These are phyloP conservation scores for Aspergillus conjunctus DNA, from an alignment of 495 filamentous ascomycete genomes.

Conservation along the genomic window DNA sequence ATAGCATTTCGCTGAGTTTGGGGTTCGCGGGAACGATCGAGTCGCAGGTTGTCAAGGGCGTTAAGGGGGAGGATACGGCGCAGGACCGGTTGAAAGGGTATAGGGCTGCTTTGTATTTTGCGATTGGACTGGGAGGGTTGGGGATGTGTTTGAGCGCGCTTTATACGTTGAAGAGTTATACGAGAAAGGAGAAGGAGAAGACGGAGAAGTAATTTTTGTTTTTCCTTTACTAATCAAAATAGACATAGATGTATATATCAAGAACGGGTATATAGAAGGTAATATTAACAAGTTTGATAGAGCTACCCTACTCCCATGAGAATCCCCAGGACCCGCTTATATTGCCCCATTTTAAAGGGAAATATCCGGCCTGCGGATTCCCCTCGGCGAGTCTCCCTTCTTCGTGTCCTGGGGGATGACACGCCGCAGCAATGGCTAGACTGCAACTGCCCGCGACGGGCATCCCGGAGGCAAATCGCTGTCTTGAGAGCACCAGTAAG, in stretches of 20 bases:
- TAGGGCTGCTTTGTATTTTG: conserved; percentile 41
- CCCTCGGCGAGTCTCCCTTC: not conserved
- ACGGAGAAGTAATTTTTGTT: not conserved
- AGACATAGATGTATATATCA: not conserved
- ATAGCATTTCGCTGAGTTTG: conserved; percentile 65
- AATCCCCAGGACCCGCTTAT: conserved; percentile 1
- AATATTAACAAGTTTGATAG: not conserved
- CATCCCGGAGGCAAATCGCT: conserved; percentile 36
- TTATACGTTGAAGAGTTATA: conserved; percentile 18
- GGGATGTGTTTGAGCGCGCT: conserved; percentile 22
- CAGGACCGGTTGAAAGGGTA: conserved; percentile 38
- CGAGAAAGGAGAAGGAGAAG: not conserved
- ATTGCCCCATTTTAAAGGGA: conserved; percentile 5
- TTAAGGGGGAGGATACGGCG: conserved; percentile 35
- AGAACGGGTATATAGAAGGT: not conserved
- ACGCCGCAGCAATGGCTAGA: conserved; percentile 52
- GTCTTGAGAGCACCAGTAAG: conserved; percentile 20
- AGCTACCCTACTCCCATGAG: not conserved
- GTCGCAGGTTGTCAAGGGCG: conserved; percentile 42
- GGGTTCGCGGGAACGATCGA: conserved; percentile 69
- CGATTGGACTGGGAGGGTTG: conserved; percentile 38
- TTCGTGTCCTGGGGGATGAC: conserved; percentile 32
- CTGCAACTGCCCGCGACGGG: conserved; percentile 46
- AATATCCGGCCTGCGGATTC: conserved; percentile 4
- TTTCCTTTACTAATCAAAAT: not conserved